phyloP scores from a whole-genome alignment of 2,329 filamentous ascomycete genomes.

The Curvularia spicifera region DNA sequence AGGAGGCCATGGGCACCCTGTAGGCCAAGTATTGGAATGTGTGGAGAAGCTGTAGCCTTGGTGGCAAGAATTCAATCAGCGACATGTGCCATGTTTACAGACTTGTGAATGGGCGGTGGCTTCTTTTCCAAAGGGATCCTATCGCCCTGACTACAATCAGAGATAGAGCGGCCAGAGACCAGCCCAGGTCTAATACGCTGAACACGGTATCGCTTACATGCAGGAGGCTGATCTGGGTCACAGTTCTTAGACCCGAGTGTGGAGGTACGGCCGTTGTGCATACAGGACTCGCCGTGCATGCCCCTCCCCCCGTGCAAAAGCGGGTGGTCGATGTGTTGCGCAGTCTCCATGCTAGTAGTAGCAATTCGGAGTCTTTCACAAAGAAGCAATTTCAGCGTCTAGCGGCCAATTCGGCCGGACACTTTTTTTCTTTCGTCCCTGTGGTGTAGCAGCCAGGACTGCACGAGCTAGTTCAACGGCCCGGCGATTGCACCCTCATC shows the following conservation, averaged over 20 bases:
- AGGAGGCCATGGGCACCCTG: background rate
- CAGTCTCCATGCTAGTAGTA: constrained; percentile 21
- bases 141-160: constrained; percentile 10
- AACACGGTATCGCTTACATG: constrained; percentile 29
- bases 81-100: background rate
- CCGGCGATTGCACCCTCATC: constrained; percentile 25
- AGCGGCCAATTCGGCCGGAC: constrained; percentile 20
- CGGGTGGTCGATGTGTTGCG: constrained; percentile 16
- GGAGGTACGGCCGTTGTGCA: constrained; percentile 40
- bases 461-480: constrained; percentile 32
- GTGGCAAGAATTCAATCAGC: background rate
- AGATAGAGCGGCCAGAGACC: constrained; percentile 10
- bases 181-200: constrained; percentile 19
- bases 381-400: constrained; percentile 25
- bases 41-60: constrained; percentile 2
- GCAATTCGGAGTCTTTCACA: constrained; percentile 22
- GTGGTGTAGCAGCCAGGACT: constrained; percentile 13
- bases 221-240: constrained; percentile 23
- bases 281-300: background rate
- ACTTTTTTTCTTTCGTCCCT: constrained; percentile 18
- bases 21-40: constrained; percentile 2
- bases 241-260: constrained; percentile 23
- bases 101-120: constrained; percentile 2
- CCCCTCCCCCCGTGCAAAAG: constrained; percentile 17
- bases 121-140: background rate